Base-by-base conservation (phyloP, 1,284 basidiomycete species). In the Naganishia sp. region DNA sequence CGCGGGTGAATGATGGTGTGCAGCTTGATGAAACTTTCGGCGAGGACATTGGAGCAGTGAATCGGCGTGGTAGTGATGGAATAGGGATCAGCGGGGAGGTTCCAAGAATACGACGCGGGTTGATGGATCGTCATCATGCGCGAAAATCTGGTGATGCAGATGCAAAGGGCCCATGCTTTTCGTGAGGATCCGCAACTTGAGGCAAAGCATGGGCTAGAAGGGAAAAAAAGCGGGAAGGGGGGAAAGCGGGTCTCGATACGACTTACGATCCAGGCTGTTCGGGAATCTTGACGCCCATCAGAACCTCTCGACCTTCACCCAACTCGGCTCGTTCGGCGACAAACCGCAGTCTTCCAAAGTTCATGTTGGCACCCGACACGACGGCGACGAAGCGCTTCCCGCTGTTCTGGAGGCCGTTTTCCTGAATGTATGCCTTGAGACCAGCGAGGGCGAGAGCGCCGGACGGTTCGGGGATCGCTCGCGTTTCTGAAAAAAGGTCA, bases 281-380 rank as follows among this genome's bases (percentile, higher is more conserved):
- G 25, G 95, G 94, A 63, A 99, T 90, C 74, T 92, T 90, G 43
- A 98, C 91, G 72, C 90, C 91, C 70, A 99, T 83, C 62, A 99
- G 83, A 0, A 90, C 95, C 79, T 99, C 96, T 63, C 90, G 86
- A 42, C 94, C 88, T 80, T 99, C 96, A 72, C 96, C 96, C 41
- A 99, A 83, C 77, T 97, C 94, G 18, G 96, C 96, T 66, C 96
- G 92, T 76, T 99, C 96, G 17, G 96, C 90, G 28, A 99, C 95
- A 75, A 99, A 99, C 7, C 96, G 86, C 53, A 99, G 80, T 31
- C 96, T 86, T 71, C 92, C 90, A 80, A 99, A 99, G 82, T 99
- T 98, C 92, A 99, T 97, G 80, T 99, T 99, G 17, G 96, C 96
- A 35, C 96, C 96, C 70, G 90, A 94, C 69, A 99, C 83, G 62